Evolutionary conservation across 192 early-diverging fungal genomes (phyloP).

Genomic region (Coemansia sp.): DNA sequence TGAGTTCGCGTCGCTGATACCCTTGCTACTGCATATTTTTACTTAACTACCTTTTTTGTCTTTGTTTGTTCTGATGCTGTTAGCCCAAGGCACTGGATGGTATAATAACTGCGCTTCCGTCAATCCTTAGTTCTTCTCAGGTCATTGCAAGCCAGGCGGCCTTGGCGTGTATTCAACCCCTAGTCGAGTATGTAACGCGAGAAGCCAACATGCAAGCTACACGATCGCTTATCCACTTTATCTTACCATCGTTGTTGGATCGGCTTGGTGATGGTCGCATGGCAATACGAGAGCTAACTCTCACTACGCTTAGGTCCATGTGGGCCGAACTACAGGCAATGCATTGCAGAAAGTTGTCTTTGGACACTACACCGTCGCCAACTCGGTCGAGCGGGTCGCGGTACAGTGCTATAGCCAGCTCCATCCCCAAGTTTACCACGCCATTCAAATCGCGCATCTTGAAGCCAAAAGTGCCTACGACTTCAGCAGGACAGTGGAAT

Average conservation of each 20-base stretch:
- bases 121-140: conserved; percentile 48
- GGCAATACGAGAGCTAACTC: conserved; percentile 46
- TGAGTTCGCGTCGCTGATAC: background rate
- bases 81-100: conserved; percentile 51
- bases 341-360: conserved; percentile 22
- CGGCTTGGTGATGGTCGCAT: conserved; percentile 52
- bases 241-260: conserved; percentile 45
- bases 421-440: conserved; percentile 28
- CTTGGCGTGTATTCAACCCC: conserved; percentile 37
- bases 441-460: conserved; percentile 29
- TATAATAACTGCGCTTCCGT: conserved; percentile 36
- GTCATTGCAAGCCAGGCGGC: conserved; percentile 55
- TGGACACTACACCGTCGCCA: conserved; percentile 18
- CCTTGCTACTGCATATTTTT: background rate
- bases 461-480: conserved; percentile 20
- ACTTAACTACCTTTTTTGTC: background rate
- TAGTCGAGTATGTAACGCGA: conserved; percentile 26
- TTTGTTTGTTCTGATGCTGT: background rate
- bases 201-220: conserved; percentile 19
- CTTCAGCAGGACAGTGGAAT: conserved; percentile 38
- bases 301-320: conserved; percentile 41
- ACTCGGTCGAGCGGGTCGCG: conserved; percentile 15
- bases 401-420: conserved; percentile 22
- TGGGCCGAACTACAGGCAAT: conserved; percentile 32
- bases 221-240: conserved; percentile 43